Evolutionary conservation across 257 asterid genomes (phyloP).

Genomic region (Solanum gandarillasii): DNA sequence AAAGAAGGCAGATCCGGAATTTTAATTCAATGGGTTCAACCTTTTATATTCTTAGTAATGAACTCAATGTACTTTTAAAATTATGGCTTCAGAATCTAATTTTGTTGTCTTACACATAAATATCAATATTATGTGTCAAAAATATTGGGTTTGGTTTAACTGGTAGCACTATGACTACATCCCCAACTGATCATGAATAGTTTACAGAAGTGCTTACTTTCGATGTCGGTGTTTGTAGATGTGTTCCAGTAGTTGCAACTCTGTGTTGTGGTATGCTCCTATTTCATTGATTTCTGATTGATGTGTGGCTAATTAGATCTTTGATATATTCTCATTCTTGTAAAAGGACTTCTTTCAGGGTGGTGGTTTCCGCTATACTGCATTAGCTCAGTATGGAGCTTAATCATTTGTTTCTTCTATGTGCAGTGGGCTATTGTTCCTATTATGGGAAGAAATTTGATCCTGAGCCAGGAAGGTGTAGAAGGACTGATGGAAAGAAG

Average conservation of each 20-base stretch:
- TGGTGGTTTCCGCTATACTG: background rate
- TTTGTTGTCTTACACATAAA: background rate
- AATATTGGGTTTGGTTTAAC: background rate
- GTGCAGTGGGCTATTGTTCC: conserved; percentile 84
- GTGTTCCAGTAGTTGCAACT: background rate
- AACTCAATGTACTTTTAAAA: background rate
- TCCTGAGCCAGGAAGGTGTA: conserved; percentile 97
- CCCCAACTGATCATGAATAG: background rate
- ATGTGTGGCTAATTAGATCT: background rate
- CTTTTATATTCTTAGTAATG: background rate
- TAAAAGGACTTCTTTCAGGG: background rate
- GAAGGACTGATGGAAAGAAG: conserved; percentile 96
- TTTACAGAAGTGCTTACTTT: background rate
- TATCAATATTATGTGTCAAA: background rate
- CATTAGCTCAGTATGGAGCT: background rate
- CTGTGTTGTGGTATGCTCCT: background rate
- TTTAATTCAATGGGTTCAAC: background rate
- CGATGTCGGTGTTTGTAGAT: background rate
- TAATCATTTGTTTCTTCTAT: conserved; percentile 2
- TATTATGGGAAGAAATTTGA: conserved; percentile 89
- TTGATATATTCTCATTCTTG: background rate
- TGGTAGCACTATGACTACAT: background rate
- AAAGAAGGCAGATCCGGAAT: background rate
- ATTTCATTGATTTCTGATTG: background rate
- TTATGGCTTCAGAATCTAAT: background rate